phyloP scores from a whole-genome alignment of 768 basidiomycete species.

The Hericium erinaceus region DNA sequence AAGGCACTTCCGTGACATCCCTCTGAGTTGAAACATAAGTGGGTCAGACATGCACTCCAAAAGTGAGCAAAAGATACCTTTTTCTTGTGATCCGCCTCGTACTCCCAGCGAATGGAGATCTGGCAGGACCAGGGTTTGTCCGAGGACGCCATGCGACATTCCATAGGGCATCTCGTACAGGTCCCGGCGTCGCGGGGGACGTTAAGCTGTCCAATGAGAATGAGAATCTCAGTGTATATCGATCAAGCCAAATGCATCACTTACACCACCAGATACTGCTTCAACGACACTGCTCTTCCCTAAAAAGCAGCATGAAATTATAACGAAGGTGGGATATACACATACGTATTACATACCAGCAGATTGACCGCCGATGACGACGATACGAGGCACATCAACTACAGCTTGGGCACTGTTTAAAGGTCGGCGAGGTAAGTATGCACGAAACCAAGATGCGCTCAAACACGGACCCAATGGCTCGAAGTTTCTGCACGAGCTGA shows the following conservation, averaged over 20 bases:
- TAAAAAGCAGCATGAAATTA: not conserved
- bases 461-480: constrained; percentile 19
- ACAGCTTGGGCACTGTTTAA: constrained; percentile 30
- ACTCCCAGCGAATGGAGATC: constrained; percentile 36
- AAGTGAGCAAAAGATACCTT: not conserved
- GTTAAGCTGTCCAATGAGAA: constrained; percentile 24
- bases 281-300: constrained; percentile 7
- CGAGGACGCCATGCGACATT: constrained; percentile 7
- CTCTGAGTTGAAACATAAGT: not conserved
- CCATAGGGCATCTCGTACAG: constrained; percentile 21
- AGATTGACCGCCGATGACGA: constrained; percentile 31
- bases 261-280: not conserved
- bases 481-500: constrained; percentile 9
- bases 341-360: not conserved
- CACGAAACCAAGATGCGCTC: not conserved
- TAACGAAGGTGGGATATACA: not conserved
- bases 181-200: constrained; percentile 36
- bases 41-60: not conserved
- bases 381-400: constrained; percentile 39
- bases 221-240: not conserved
- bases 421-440: not conserved
- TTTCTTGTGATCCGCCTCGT: constrained; percentile 21
- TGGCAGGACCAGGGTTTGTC: constrained; percentile 19
- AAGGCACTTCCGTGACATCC: constrained; percentile 23
- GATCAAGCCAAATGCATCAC: not conserved